Percentiles rank a stretch among this genome's conserved stretches.
phyloP scores from a whole-genome alignment of 805 yeast genomes.

The Limtongia smithiae region DNA sequence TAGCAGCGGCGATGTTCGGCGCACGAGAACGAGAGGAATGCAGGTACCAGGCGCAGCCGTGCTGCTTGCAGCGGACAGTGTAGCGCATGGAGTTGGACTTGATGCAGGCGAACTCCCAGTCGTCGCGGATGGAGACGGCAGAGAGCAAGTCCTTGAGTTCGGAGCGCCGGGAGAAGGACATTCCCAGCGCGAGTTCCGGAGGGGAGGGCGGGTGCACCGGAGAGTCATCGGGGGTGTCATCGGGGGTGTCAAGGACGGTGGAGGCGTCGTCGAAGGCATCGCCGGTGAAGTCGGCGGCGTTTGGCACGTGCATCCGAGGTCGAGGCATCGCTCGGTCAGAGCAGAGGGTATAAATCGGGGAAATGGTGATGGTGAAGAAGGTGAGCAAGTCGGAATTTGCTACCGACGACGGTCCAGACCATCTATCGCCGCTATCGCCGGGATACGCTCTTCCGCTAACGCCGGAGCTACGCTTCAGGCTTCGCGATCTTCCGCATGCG shows the following conservation, averaged over 20 bases:
- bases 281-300: neutral
- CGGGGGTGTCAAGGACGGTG: neutral
- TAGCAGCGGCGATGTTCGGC: neutral
- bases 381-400: no score
- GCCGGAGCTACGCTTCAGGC: no score
- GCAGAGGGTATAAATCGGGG: no score
- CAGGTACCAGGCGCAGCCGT: constrained; percentile 20
- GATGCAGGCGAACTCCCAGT: constrained; percentile 21
- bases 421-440: no score
- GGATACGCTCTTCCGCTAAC: no score
- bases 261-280: neutral
- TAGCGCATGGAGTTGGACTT: constrained; percentile 21
- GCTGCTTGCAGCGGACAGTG: constrained; percentile 22
- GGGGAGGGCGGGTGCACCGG: no score
- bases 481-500: no score
- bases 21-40: constrained; percentile 15
- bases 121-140: constrained; percentile 16
- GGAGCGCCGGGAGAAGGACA: constrained; percentile 9
- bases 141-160: constrained; percentile 19
- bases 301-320: no score
- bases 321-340: no score
- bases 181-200: no score
- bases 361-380: no score
- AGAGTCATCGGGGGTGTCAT: neutral
- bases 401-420: no score